Evolutionary conservation across 2,329 filamentous ascomycete species (phyloP), one percentile per base, ranked within the genome.

Genomic region (Pseudogymnoascus pannorum): DNA sequence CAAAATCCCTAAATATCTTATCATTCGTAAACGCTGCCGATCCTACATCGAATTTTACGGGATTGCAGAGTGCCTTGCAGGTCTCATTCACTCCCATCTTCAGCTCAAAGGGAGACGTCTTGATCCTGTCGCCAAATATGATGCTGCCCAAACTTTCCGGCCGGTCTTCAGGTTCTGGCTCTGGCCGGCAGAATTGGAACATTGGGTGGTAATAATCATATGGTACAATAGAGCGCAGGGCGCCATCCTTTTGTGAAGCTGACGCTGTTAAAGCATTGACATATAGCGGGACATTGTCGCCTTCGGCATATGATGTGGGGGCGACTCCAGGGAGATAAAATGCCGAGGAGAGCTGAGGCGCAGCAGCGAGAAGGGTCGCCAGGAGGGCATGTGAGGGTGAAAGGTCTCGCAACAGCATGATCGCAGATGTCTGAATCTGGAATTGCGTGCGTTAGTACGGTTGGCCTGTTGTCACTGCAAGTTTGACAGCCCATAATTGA

Each of bases 321-420:
- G 93, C 92, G 68, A 97, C 92, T 68, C 94, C 94, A 36, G 93
- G 94, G 40, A 99, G 89, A 77, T 99, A 99, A 79, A 97, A 99
- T 61, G 91, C 91, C 2, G 85, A 81, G 12, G 80, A 76, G 35
- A 85, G 72, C 64, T 82, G 78, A 22, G 84, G 81, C 26, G 64
- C 63, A 54, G 11, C 48, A 54, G 77, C 75, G 36, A 86, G 71
- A 54, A 85, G 71, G 24, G 81, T 74, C 51, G 77, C 74, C 20
- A 83, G 70, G 59, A 84, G 76, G 72, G 79, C 73, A 72, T 74
- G 78, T 72, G 78, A 74, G 7, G 71, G 67, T 58, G 66, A 68
- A 5, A 70, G 24, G 35, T 69, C 66, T 66, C 66, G 61, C 64
- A 68, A 62, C 64, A 68, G 69, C 72, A 73, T 73, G 9, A 14